phyloP scores from a whole-genome alignment of 352 stramenopile species.

The Phytophthora pisi region DNA sequence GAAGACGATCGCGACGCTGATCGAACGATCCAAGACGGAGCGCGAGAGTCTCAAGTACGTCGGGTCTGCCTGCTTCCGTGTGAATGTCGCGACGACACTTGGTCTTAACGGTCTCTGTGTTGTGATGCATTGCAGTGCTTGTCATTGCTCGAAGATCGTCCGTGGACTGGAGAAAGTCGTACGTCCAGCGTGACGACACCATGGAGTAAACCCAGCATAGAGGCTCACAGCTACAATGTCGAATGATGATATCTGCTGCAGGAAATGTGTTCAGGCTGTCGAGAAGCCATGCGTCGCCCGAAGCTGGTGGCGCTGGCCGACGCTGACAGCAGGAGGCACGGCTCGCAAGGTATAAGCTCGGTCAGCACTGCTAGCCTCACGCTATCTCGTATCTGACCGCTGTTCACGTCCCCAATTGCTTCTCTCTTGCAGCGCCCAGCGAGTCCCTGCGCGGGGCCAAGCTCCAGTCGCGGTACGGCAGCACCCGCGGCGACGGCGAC shows the following conservation, averaged over 20 bases:
- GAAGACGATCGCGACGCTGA: conserved; percentile 57
- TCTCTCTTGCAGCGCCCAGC: conserved; percentile 15
- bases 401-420: not conserved
- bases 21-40: conserved; percentile 61
- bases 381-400: not conserved
- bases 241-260: conserved; percentile 14
- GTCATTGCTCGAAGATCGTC: conserved; percentile 62
- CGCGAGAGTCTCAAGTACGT: conserved; percentile 57
- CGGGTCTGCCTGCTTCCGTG: not conserved
- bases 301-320: conserved; percentile 52
- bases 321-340: conserved; percentile 27
- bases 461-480: conserved; percentile 43
- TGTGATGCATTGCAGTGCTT: conserved; percentile 37
- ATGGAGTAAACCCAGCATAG: not conserved
- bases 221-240: not conserved
- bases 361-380: too few species aligned
- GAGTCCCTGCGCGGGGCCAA: conserved; percentile 26
- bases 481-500: conserved; percentile 42
- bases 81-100: not conserved
- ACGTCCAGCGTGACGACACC: not conserved
- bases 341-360: conserved; percentile 19
- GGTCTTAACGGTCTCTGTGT: not conserved
- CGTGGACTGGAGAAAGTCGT: conserved; percentile 55
- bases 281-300: conserved; percentile 51
- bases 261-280: conserved; percentile 67